Evolutionary conservation across 2,329 filamentous ascomycete species (phyloP), one percentile per base, ranked within the genome.

Genomic region (Coniochaeta pulveracea): DNA sequence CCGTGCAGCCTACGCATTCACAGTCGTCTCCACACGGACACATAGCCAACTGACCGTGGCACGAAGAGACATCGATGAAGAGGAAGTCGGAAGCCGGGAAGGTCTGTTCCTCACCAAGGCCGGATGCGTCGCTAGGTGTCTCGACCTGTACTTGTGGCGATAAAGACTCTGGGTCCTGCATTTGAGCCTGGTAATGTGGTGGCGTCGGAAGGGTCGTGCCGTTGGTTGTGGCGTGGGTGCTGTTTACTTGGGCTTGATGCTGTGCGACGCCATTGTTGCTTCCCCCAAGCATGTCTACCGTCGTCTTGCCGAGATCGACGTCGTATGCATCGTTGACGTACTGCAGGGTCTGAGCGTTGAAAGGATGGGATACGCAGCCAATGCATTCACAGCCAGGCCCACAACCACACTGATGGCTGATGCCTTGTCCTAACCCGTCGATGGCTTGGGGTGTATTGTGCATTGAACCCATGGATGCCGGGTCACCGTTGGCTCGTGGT

Each of bases 341-440:
- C 22, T 45, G 37, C 15, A 44, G 59, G 43, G 47, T 51, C 10
- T 75, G 70, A 6, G 72, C 63, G 43, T 82, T 82, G 46, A 76
- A 79, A 10, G 78, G 75, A 48, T 82, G 77, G 3, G 71, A 72
- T 5, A 74, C 64, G 47, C 79, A 84, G 9, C 76, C 78, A 22
- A 82, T 58, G 47, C 79, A 84, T 42, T 76, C 66, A 42, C 79
- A 84, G 18, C 60, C 60, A 34, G 77, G 70, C 14, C 79, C 79
- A 46, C 79, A 84, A 30, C 62, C 61, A 44, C 79, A 84, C 26
- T 49, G 58, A 40, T 70, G 63, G 24, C 53, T 55, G 3, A 43
- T n/a, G n/a, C n/a, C n/a, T n/a, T n/a, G n/a, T n/a, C n/a, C n/a
- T n/a, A n/a, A n/a, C n/a, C n/a, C n/a, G n/a, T n/a, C n/a, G n/a